Conservation (phyloP, 2,329 filamentous ascomycete genomes). For the Exophiala bonariae region DNA sequence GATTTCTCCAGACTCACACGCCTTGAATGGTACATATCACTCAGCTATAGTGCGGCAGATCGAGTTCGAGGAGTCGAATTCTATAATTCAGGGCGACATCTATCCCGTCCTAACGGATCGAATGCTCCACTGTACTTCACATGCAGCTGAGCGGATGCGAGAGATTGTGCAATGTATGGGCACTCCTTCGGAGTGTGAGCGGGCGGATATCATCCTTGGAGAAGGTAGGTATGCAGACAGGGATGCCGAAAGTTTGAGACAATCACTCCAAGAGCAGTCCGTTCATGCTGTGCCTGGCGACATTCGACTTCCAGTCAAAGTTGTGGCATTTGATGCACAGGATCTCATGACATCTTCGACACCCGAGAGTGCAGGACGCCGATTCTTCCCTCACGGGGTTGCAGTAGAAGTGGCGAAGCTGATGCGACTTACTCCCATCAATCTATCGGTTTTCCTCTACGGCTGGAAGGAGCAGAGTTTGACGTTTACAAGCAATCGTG, state of each 20-base stretch:
- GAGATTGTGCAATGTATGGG: constrained; percentile 66
- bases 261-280: constrained; percentile 28
- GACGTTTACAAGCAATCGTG: constrained; percentile 71
- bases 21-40: constrained; percentile 56
- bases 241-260: constrained; percentile 49
- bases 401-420: constrained; percentile 1
- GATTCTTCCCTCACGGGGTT: constrained; percentile 8
- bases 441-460: constrained; percentile 69
- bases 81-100: constrained; percentile 60
- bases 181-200: constrained; percentile 59
- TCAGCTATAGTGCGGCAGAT: constrained; percentile 64
- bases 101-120: constrained; percentile 61
- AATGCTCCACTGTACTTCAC: constrained; percentile 64
- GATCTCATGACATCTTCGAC: background rate
- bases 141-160: constrained; percentile 66
- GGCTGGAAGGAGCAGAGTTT: constrained; percentile 66
- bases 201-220: constrained; percentile 61
- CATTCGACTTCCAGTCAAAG: constrained; percentile 62
- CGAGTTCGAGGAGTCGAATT: constrained; percentile 61
- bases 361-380: background rate
- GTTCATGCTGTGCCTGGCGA: constrained; percentile 50
- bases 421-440: constrained; percentile 58
- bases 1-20: constrained; percentile 32
- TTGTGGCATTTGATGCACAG: constrained; percentile 51
- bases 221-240: constrained; percentile 39